A percentile compares a stretch with the other conserved stretches of the same genome.
phyloP scores from a whole-genome alignment of 805 yeast species.

The Saturnispora serradocipensis region DNA sequence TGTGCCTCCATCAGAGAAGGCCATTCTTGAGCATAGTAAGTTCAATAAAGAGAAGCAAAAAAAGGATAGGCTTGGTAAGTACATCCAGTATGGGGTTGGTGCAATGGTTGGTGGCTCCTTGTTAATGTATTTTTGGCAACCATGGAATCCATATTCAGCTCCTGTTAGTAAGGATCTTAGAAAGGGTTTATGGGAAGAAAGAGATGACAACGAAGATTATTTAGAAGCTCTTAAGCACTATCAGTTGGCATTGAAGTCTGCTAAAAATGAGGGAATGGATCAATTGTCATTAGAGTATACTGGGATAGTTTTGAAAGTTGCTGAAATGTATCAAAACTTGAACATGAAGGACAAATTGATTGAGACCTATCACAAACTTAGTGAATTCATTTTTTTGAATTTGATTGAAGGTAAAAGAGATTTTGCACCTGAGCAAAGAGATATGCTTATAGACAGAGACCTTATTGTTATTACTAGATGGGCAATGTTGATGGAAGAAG shows the following conservation, averaged over 20 bases:
- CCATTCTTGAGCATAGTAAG: constrained; percentile 6
- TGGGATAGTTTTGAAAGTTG: constrained; percentile 79
- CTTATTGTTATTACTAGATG: constrained; percentile 22
- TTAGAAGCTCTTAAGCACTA: constrained; percentile 62
- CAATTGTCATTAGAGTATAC: constrained; percentile 72
- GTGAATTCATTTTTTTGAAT: constrained; percentile 22
- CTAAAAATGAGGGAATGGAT: constrained; percentile 46
- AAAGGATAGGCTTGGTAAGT: constrained; percentile 12
- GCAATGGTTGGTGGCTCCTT: constrained; percentile 15
- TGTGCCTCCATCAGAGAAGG: constrained; percentile 11
- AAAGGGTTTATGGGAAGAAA: constrained; percentile 77
- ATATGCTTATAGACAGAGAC: constrained; percentile 23
- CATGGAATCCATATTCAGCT: constrained; percentile 27
- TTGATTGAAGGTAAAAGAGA: constrained; percentile 17
- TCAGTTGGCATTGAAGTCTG: constrained; percentile 61
- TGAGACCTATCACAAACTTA: constrained; percentile 34
- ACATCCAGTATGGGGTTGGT: constrained; percentile 13
- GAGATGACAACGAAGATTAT: constrained; percentile 55
- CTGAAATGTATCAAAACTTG: constrained; percentile 75
- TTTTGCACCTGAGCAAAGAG: constrained; percentile 16
- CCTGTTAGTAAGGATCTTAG: constrained; percentile 62
- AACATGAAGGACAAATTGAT: constrained; percentile 55
- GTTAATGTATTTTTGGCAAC: constrained; percentile 25
- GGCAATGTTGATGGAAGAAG: constrained; percentile 16
- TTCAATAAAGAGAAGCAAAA: constrained; percentile 9